Percentiles rank a stretch among this genome's conserved stretches.
phyloP scores from a whole-genome alignment of 257 asterid genomes.

The Ligustrum vulgare region DNA sequence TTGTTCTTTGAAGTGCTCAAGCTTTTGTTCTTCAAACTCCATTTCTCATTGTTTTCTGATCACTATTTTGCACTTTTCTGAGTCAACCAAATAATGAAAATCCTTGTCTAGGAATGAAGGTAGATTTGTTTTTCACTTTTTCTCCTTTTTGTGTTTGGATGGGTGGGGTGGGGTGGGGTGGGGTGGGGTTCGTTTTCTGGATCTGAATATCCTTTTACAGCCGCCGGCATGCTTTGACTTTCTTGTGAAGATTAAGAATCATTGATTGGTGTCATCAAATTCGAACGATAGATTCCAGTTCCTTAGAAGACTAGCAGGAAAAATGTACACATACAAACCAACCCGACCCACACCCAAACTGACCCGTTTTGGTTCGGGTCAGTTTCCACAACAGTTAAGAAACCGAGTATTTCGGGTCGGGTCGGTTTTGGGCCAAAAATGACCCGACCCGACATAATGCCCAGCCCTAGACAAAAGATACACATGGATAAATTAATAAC shows the following conservation, averaged over 20 bases:
- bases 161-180: background rate
- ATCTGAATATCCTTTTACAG: background rate
- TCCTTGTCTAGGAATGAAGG: background rate
- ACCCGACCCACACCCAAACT: too few relatives aligned
- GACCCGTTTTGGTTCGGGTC: too few relatives aligned
- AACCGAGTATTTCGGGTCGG: too few relatives aligned
- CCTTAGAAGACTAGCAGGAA: too few relatives aligned
- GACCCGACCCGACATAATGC: too few relatives aligned
- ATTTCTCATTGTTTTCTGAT: constrained; percentile 9
- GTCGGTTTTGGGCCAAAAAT: too few relatives aligned
- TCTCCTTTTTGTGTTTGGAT: background rate
- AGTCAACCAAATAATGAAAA: background rate
- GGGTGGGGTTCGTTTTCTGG: background rate
- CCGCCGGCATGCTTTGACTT: background rate
- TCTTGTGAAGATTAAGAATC: background rate
- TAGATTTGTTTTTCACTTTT: too few relatives aligned
- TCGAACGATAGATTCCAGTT: too few relatives aligned
- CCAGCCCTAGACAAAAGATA: too few relatives aligned
- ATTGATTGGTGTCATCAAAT: background rate
- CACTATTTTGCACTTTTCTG: too few relatives aligned
- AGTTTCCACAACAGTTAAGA: too few relatives aligned
- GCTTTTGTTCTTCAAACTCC: constrained; percentile 23
- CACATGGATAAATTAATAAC: background rate
- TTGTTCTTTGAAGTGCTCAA: constrained; percentile 32
- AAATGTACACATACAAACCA: too few relatives aligned